phyloP scores from a whole-genome alignment of 352 stramenopile species.

The Pythium periplocum region DNA sequence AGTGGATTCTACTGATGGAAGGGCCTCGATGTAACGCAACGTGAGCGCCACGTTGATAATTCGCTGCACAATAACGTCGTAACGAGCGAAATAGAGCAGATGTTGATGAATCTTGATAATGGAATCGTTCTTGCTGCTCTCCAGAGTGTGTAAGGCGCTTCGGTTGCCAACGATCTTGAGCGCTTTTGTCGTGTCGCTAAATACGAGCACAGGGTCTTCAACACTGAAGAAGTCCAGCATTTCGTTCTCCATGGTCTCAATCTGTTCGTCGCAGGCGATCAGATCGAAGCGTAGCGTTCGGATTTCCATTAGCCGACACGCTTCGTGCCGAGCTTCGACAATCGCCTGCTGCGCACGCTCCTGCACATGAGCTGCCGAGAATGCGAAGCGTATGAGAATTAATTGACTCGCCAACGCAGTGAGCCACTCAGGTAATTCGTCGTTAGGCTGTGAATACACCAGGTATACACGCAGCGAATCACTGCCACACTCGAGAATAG shows the following conservation, averaged over 20 bases:
- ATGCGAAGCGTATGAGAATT: slow-evolving; percentile 36
- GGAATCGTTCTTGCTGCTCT: slow-evolving; percentile 34
- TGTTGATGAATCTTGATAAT: slow-evolving; percentile 30
- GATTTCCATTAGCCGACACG: slow-evolving; percentile 44
- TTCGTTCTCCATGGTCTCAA: slow-evolving; percentile 50
- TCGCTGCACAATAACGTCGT: slow-evolving; percentile 22
- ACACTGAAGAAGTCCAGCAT: slow-evolving; percentile 54
- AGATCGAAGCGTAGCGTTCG: slow-evolving; percentile 39
- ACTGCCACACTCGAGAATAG: slow-evolving; percentile 32
- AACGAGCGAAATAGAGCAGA: slow-evolving; percentile 15
- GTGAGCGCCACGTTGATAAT: slow-evolving; percentile 28
- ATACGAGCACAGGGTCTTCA: slow-evolving; percentile 31
- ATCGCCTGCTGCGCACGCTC: slow-evolving; percentile 25
- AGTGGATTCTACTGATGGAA: neutral
- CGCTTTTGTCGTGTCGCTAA: slow-evolving; percentile 39
- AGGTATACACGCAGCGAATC: slow-evolving; percentile 41
- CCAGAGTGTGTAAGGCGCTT: slow-evolving; percentile 37
- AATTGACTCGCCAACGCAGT: slow-evolving; percentile 32
- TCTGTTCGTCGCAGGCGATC: slow-evolving; percentile 46
- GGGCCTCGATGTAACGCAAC: slow-evolving; percentile 24
- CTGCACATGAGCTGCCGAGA: slow-evolving; percentile 29
- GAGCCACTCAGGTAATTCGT: slow-evolving; percentile 32
- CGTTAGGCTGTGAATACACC: slow-evolving; percentile 29
- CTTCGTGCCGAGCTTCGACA: slow-evolving; percentile 23
- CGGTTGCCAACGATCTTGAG: slow-evolving; percentile 59